Evolutionary conservation across 371 early-diverging fungal species (phyloP).

Genomic region (Syncephalastrum monosporum): DNA sequence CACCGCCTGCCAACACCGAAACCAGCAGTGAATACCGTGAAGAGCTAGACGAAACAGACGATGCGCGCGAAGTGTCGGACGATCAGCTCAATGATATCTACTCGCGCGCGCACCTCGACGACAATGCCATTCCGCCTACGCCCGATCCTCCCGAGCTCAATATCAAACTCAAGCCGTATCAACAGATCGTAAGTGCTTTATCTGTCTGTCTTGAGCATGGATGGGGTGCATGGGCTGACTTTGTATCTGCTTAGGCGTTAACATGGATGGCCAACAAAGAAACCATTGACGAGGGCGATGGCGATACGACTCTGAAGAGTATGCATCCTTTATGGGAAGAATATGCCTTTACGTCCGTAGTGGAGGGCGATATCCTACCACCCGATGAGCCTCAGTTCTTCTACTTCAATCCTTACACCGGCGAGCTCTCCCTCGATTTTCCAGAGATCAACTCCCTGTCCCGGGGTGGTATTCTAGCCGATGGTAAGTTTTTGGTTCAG

Average conservation of each 20-base stretch:
- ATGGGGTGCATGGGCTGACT: neutral
- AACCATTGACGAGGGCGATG: slow-evolving; percentile 20
- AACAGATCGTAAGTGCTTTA: slow-evolving; percentile 40
- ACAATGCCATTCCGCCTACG: slow-evolving; percentile 48
- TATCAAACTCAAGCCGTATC: slow-evolving; percentile 62
- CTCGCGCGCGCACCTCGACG: slow-evolving; percentile 59
- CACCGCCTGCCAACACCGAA: slow-evolving; percentile 8
- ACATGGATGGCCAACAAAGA: slow-evolving; percentile 69
- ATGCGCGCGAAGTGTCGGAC: slow-evolving; percentile 49
- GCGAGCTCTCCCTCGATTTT: slow-evolving; percentile 54
- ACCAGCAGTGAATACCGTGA: slow-evolving; percentile 24
- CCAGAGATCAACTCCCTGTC: slow-evolving; percentile 53
- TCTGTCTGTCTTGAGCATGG: neutral
- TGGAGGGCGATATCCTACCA: neutral
- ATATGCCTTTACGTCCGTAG: slow-evolving; percentile 44
- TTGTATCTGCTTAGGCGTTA: slow-evolving; percentile 31
- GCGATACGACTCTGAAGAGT: slow-evolving; percentile 34
- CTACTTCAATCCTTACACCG: slow-evolving; percentile 66
- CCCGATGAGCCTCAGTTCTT: slow-evolving; percentile 27
- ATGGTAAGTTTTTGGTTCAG: slow-evolving; percentile 31
- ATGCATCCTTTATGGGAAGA: slow-evolving; percentile 71
- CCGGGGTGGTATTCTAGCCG: slow-evolving; percentile 75
- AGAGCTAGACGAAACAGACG: slow-evolving; percentile 52
- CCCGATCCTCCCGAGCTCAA: slow-evolving; percentile 51
- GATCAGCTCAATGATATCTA: slow-evolving; percentile 63